Evolutionary conservation across 768 basidiomycete species (phyloP), one percentile per base, ranked within the genome.

Genomic region (Rossbeevera mucosa): DNA sequence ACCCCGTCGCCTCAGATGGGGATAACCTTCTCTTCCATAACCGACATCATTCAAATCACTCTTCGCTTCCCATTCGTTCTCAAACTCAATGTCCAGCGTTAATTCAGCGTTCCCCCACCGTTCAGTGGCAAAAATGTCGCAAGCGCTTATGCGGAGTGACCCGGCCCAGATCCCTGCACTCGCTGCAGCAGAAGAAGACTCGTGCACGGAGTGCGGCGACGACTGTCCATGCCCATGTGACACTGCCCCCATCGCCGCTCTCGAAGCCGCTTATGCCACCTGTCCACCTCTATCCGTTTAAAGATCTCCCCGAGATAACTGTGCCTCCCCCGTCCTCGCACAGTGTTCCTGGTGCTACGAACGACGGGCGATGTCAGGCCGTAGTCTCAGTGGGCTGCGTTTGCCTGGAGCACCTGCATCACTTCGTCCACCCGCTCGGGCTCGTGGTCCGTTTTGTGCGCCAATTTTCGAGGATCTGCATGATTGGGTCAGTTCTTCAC

Each of bases 211-310:
- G 31, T 33, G 31, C 16, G 7, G 16, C 8, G 7, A 33, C 16
- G 31, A 13, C 29, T 33, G 33, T n/a, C 31, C 18, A 4, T 46
- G 44, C 5, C 28, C 36, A 7, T 50, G 53, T 4, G 52, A 44
- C 47, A 20, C 24, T 22, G 14, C 42, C 55, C 88, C 93, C 93
- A 95, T 41, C 92, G 82, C 30, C 89, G 82, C 67, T 95, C 93
- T 43, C 92, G 82, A 2, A 95, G 76, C 12, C 93, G 83, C 71
- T 96, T 94, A 63, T 96, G 94, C 55, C 94, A 80, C 2, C 93
- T 77, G 66, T 94, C 93, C 61, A 94, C 92, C 66, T 96, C 91
- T 57, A 96, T 92, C 12, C 93, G 85, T 53, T 86, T 85, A 64
- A 91, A 79, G 26, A 91, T 94, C 91, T n/a, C 72, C 70, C 8